phyloP scores from a whole-genome alignment of 2,329 filamentous ascomycete species.

The Tolypocladium paradoxum region DNA sequence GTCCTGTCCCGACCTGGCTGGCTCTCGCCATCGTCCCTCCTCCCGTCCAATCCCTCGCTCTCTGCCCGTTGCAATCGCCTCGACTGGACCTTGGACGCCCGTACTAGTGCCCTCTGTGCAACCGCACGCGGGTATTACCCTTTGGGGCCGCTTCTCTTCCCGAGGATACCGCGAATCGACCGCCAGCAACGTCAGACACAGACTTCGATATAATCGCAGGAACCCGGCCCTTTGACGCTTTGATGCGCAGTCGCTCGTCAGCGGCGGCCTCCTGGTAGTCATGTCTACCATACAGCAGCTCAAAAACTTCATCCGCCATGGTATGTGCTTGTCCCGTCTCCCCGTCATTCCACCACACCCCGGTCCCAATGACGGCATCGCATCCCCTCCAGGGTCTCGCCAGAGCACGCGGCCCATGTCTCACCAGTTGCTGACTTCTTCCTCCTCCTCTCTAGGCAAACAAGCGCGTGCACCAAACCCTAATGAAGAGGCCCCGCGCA shows the following conservation, averaged over 20 bases:
- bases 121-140: neutral
- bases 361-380: conserved; percentile 3
- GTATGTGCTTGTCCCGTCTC: conserved; percentile 25
- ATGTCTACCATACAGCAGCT: conserved; percentile 83
- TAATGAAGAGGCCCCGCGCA: conserved; percentile 39
- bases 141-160: neutral
- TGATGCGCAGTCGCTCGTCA: conserved; percentile 8
- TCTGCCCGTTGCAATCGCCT: neutral
- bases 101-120: neutral
- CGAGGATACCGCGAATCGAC: neutral
- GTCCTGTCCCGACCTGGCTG: neutral
- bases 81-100: neutral
- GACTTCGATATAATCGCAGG: neutral
- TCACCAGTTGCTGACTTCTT: neutral
- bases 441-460: conserved; percentile 49
- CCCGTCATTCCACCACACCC: neutral
- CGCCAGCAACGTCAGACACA: neutral
- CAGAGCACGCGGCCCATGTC: neutral
- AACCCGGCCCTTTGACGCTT: neutral
- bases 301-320: conserved; percentile 97
- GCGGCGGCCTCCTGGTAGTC: conserved; percentile 9
- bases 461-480: conserved; percentile 62
- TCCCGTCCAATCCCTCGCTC: neutral
- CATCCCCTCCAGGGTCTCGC: neutral
- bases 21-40: neutral